These are phyloP conservation scores for Adenanthera pavonina DNA, from an alignment of 306 rosid genomes.

Conservation along the genomic window DNA sequence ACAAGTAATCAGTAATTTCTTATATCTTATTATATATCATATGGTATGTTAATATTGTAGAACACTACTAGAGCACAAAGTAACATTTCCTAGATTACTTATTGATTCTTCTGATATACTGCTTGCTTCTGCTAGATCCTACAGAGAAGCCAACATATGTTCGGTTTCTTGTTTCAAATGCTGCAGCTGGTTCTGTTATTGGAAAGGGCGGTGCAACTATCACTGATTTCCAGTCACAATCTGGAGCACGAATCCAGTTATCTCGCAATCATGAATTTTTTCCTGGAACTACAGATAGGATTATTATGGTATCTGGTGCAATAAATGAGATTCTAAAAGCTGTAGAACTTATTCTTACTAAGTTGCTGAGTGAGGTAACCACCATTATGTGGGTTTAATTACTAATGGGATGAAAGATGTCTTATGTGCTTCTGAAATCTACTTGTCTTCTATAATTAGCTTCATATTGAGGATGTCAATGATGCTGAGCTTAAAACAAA, in stretches of 20 bases:
- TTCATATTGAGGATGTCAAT: conserved; percentile 81
- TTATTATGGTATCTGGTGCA: conserved; percentile 93
- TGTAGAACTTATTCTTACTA: conserved; percentile 85
- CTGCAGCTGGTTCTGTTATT: conserved; percentile 99
- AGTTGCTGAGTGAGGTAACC: conserved; percentile 93
- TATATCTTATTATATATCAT: background rate
- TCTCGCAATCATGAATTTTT: conserved; percentile 97
- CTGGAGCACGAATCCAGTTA: conserved; percentile 98
- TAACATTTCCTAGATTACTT: background rate
- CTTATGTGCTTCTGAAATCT: conserved; percentile 36
- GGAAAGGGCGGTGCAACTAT: conserved; percentile 99
- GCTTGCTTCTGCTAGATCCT: conserved; percentile 63
- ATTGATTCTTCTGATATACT: conserved; percentile 27
- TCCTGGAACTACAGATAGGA: conserved; percentile 98
- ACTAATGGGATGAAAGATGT: conserved; percentile 25
- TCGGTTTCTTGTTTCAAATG: conserved; percentile 94
- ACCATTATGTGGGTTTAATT: conserved; percentile 35
- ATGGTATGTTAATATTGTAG: background rate
- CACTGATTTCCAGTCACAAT: conserved; percentile 95
- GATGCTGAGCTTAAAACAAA: conserved; percentile 85
- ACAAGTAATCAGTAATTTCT: conserved; percentile 1
- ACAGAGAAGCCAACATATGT: conserved; percentile 86
- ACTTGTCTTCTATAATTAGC: conserved; percentile 50
- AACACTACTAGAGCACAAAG: background rate
- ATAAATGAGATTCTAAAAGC: conserved; percentile 82